Conservation (phyloP, 345 rosid species). For the Populus pruinosa region DNA sequence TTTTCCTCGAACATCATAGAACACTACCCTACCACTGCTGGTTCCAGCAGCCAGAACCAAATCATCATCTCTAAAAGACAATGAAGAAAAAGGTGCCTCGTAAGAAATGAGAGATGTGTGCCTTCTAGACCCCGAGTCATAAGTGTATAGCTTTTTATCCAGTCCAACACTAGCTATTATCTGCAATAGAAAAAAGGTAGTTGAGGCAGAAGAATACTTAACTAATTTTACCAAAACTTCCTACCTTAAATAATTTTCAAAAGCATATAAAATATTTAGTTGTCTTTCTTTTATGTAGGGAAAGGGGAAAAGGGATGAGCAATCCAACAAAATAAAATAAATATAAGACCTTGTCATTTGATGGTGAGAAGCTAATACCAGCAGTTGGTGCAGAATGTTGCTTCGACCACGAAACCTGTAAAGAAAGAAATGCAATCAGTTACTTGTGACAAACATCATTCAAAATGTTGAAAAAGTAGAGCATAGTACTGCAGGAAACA, state of each 20-base stretch:
- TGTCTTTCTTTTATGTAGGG: background rate
- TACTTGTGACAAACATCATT: conserved; percentile 1
- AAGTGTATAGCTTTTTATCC: conserved; percentile 91
- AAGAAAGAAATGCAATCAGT: conserved; percentile 19
- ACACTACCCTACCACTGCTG: conserved; percentile 81
- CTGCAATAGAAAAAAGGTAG: conserved; percentile 39
- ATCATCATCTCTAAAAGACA: conserved; percentile 94
- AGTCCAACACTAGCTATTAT: conserved; percentile 88
- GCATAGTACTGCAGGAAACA: background rate
- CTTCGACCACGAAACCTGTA: conserved; percentile 86
- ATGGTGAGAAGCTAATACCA: conserved; percentile 93
- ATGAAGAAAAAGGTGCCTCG: conserved; percentile 96
- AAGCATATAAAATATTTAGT: background rate
- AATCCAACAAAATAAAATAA: conserved; percentile 9
- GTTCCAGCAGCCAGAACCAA: conserved; percentile 91
- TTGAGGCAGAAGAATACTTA: conserved; percentile 7
- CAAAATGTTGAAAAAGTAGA: background rate
- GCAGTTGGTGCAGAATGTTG: conserved; percentile 97
- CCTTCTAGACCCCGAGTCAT: conserved; percentile 80
- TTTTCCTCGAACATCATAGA: conserved; percentile 90
- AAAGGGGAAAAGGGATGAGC: background rate
- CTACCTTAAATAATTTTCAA: conserved; percentile 2
- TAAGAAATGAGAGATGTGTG: conserved; percentile 65
- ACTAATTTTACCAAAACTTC: conserved; percentile 1
- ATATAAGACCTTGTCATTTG: conserved; percentile 78